Conservation (phyloP, 805 yeast species). For the Torulaspora indica region DNA sequence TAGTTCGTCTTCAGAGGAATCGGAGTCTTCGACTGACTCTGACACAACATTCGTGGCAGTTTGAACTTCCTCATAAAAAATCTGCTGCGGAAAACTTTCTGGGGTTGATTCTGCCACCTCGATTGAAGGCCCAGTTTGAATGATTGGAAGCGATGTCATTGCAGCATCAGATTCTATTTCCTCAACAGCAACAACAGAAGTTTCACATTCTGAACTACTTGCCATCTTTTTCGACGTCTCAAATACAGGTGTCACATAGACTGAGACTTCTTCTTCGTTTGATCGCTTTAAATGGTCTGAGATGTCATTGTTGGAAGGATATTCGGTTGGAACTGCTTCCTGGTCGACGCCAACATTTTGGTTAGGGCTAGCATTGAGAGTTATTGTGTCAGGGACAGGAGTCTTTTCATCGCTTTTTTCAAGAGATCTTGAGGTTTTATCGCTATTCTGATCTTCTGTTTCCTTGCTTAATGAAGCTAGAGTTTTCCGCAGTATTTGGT, state of each 20-base stretch:
- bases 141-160: background rate
- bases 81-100: background rate
- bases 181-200: background rate
- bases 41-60: background rate
- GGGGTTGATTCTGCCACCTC: background rate
- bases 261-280: conserved; percentile 7
- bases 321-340: background rate
- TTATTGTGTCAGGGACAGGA: background rate
- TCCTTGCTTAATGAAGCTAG: conserved; percentile 10
- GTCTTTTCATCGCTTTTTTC: background rate
- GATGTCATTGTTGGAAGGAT: background rate
- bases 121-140: conserved; percentile 9
- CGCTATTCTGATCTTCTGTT: background rate
- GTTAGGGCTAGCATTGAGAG: background rate
- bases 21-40: background rate
- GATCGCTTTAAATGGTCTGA: background rate
- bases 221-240: conserved; percentile 4
- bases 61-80: background rate
- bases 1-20: background rate
- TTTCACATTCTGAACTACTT: background rate
- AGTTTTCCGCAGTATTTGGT: conserved; percentile 12
- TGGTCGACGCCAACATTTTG: background rate
- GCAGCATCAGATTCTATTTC: conserved; percentile 1
- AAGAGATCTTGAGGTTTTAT: background rate
- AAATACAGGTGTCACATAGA: conserved; percentile 6